phyloP scores from a whole-genome alignment of 305 asterid genomes.

The Rubia peregrina region DNA sequence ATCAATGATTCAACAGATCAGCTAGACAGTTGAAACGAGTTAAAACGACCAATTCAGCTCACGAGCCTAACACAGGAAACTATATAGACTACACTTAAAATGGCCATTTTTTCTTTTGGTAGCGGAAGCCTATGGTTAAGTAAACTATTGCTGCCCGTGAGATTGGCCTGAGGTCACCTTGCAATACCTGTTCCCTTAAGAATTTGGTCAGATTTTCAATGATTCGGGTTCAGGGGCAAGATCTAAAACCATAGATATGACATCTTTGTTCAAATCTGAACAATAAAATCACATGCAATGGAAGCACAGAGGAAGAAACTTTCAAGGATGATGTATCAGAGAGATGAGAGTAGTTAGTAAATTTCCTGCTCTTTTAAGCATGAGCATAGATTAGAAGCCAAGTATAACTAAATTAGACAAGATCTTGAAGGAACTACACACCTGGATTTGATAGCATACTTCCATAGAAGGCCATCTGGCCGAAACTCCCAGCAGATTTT shows the following conservation, averaged over 20 bases:
- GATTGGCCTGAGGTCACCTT: background rate
- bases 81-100: background rate
- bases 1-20: background rate
- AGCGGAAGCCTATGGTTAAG: background rate
- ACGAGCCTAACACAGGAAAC: background rate
- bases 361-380: background rate
- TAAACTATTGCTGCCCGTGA: background rate
- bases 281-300: background rate
- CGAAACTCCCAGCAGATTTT: conserved; percentile 47
- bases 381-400: background rate
- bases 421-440: conserved; percentile 26
- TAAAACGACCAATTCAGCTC: no score
- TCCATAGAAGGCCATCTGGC: conserved; percentile 71
- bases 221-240: background rate
- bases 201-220: background rate
- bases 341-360: background rate
- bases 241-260: background rate
- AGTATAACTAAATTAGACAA: background rate
- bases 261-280: background rate
- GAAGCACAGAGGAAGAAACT: background rate
- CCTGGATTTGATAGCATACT: conserved; percentile 50
- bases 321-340: background rate
- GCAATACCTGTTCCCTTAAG: background rate
- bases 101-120: background rate
- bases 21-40: background rate